phyloP scores from a whole-genome alignment of 1,284 basidiomycete species.

The Rhodotorula sp. region DNA sequence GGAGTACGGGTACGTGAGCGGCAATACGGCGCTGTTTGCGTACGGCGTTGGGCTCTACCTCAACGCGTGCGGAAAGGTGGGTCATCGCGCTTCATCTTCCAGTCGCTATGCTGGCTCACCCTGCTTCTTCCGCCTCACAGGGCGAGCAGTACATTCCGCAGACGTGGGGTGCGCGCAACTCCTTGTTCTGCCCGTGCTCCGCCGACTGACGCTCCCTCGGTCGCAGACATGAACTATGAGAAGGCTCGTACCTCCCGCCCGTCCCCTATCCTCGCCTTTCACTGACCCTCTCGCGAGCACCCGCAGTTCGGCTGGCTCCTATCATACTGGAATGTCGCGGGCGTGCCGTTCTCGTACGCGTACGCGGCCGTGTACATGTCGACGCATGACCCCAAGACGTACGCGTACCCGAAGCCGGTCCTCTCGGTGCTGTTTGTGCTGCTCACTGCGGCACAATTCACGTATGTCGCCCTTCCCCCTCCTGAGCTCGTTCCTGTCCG shows the following conservation, averaged over 20 bases:
- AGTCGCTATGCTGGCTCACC: neutral
- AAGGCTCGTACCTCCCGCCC: slow-evolving; percentile 57
- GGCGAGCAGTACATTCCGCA: slow-evolving; percentile 90
- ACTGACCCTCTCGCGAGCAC: neutral
- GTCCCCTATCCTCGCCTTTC: neutral
- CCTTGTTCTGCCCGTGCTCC: too few species aligned
- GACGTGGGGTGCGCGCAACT: slow-evolving; percentile 69
- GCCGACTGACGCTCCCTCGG: neutral
- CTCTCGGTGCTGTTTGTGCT: slow-evolving; percentile 72
- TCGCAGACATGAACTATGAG: slow-evolving; percentile 82
- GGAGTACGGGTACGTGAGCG: slow-evolving; percentile 84
- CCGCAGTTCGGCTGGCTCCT: slow-evolving; percentile 49
- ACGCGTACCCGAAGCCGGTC: slow-evolving; percentile 76
- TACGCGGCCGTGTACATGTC: slow-evolving; percentile 99
- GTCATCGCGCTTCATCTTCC: neutral
- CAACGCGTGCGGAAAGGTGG: slow-evolving; percentile 71
- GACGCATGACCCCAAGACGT: slow-evolving; percentile 83
- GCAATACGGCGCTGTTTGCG: slow-evolving; percentile 96
- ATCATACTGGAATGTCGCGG: slow-evolving; percentile 78
- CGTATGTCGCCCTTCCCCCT: slow-evolving; percentile 58
- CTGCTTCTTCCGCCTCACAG: slow-evolving; percentile 6
- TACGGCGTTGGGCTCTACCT: slow-evolving; percentile 94
- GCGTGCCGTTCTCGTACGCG: slow-evolving; percentile 76
- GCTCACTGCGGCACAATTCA: slow-evolving; percentile 80
- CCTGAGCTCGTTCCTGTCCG: neutral